Conservation (phyloP, 192 early-diverging fungal genomes). For the Chytriomyces sp. region DNA sequence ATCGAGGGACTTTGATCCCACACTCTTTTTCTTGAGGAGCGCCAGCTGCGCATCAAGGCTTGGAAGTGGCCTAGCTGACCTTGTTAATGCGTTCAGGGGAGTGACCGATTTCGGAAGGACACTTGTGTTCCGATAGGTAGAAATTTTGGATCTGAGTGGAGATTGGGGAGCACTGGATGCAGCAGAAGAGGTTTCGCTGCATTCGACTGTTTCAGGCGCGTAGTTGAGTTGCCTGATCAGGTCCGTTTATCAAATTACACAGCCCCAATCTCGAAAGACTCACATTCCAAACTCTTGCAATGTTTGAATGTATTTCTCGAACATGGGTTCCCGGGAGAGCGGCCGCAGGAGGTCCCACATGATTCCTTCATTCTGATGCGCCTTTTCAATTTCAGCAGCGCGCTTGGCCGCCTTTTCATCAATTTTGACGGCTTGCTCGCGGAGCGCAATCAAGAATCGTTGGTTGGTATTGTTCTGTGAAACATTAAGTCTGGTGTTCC, state of each 20-base stretch:
- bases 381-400: slow-evolving; percentile 15
- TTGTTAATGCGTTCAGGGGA: not conserved
- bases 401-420: slow-evolving; percentile 23
- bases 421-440: slow-evolving; percentile 9
- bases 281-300: slow-evolving; percentile 17
- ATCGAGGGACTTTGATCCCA: not conserved
- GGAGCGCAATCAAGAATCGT: slow-evolving; percentile 22
- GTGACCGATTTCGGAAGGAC: not conserved
- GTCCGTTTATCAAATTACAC: not conserved
- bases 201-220: not conserved
- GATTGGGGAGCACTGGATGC: too few species aligned
- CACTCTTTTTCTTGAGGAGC: slow-evolving; percentile 1
- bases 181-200: not conserved
- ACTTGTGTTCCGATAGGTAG: too few species aligned
- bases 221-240: not conserved
- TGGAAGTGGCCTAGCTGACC: too few species aligned
- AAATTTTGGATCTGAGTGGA: too few species aligned
- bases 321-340: slow-evolving; percentile 27
- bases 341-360: slow-evolving; percentile 32
- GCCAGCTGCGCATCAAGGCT: too few species aligned
- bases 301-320: slow-evolving; percentile 25
- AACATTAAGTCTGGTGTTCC: not conserved
- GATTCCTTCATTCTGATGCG: slow-evolving; percentile 3
- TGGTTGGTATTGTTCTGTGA: slow-evolving; percentile 30
- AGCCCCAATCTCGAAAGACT: not conserved